Conservation (phyloP, 345 rosid species). For the Hibiscus syriacus region DNA sequence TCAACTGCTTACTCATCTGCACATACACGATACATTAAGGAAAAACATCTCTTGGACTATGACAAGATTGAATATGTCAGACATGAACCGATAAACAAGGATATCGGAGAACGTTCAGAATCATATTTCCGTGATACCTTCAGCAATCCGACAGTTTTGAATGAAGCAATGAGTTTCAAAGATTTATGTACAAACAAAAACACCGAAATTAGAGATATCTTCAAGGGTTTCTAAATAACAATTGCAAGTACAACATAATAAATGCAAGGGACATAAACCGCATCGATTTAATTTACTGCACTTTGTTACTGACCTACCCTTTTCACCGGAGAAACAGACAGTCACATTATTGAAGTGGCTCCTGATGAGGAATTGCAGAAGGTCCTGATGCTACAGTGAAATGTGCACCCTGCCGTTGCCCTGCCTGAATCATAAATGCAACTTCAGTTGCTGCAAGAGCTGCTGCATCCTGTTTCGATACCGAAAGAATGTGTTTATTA, state of each 20-base stretch:
- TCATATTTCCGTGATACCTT: background rate
- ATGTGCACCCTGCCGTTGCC: slow-evolving; percentile 65
- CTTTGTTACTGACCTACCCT: background rate
- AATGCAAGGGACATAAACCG: too few relatives aligned
- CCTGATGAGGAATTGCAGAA: slow-evolving; percentile 35
- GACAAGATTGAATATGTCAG: background rate
- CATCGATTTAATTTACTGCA: too few relatives aligned
- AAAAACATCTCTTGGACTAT: background rate
- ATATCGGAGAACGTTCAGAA: background rate
- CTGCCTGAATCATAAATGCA: slow-evolving; percentile 81
- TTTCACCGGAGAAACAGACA: background rate
- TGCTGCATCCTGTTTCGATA: slow-evolving; percentile 69
- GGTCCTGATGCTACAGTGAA: slow-evolving; percentile 60
- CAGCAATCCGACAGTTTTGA: background rate
- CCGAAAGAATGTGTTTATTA: background rate
- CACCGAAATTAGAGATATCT: background rate
- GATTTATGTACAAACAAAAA: slow-evolving; percentile 21
- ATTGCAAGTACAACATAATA: slow-evolving; percentile 10
- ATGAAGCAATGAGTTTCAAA: slow-evolving; percentile 2
- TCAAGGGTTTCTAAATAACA: background rate
- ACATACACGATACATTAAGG: background rate
- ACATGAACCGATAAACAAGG: background rate
- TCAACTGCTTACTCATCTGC: background rate
- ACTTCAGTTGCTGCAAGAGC: slow-evolving; percentile 86
- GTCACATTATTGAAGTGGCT: slow-evolving; percentile 29